Evolutionary conservation across 2,329 filamentous ascomycete species (phyloP).

Genomic region (Colletotrichum sp.): DNA sequence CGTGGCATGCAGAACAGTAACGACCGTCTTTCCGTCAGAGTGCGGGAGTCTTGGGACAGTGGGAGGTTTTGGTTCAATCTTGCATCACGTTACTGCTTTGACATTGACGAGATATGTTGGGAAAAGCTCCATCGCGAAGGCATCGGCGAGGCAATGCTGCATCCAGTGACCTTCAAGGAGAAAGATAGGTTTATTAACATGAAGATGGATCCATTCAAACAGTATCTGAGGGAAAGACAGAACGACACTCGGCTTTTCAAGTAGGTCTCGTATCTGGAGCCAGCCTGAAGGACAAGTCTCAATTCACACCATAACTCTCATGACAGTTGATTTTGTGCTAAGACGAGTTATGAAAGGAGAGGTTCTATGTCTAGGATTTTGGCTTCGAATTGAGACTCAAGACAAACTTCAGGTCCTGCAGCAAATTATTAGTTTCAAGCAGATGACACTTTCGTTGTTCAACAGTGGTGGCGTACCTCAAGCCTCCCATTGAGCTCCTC

Average conservation of each 20-base stretch:
- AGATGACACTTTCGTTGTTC: too few species aligned
- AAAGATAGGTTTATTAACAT: neutral
- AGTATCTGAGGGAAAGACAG: rapidly evolving
- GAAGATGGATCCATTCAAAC: neutral
- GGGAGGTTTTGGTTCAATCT: slow-evolving; percentile 42
- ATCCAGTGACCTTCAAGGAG: neutral
- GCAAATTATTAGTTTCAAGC: too few species aligned
- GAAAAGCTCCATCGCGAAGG: slow-evolving; percentile 24
- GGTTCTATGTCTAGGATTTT: too few species aligned
- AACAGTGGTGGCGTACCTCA: too few species aligned
- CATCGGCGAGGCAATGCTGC: neutral
- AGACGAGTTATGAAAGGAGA: too few species aligned
- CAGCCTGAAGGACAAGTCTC: too few species aligned
- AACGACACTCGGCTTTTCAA: rapidly evolving
- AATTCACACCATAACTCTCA: too few species aligned
- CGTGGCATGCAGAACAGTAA: neutral
- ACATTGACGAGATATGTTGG: slow-evolving; percentile 40
- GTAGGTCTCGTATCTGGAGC: rapidly evolving
- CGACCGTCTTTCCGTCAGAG: slow-evolving; percentile 26
- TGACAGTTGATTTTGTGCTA: too few species aligned
- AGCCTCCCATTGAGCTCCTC: too few species aligned
- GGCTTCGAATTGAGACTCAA: too few species aligned
- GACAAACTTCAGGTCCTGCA: too few species aligned
- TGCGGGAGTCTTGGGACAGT: slow-evolving; percentile 39
- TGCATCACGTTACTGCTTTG: slow-evolving; percentile 39